Evolutionary conservation across 306 rosid species (phyloP), one percentile per base, ranked within the genome.

Genomic region (Cucurbita argyrosperma): DNA sequence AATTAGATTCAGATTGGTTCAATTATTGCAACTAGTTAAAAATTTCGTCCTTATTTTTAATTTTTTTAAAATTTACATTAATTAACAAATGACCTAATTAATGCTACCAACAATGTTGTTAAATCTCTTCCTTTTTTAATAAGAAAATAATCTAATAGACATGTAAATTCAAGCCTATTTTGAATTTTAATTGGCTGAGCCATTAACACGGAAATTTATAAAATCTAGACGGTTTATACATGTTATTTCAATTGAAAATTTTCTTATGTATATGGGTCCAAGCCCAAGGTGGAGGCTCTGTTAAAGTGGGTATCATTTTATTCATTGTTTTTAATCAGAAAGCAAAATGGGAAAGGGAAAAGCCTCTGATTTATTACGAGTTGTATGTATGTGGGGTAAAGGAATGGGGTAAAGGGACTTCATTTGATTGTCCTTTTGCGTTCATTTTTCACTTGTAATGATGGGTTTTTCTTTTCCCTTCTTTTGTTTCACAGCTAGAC

Each of bases 251-350:
- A 30, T 30, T 77, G 76, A 72, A 69, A 62, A 68, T 79, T 39
- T 64, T 66, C 74, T 75, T 16, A 83, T 79, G 83, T 85, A 83
- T 72, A 81, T 86, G 85, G 95, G 92, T 30, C 35, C 35, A 30
- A 30, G 90, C 85, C 95, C 90, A 90, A 85, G 64, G 35, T 79
- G 90, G 88, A 80, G 89, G 89, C 88, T 88, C 81, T 87, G 90
- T 88, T 84, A 90, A 88, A 87, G 97, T 81, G 81, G 65, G 64
- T 81, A 85, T 88, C 85, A 86, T 86, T 84, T 81, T 81, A 76
- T 68, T 35, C 59, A 51, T 83, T 49, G 71, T 82, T 79, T 40
- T 76, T 74, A 72, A 82, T 45, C 83, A 51, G 62, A 26, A 70
- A 70, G 74, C 23, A 70, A 68, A 70, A 70, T 70, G 30, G 42